Evolutionary conservation across 148 eudicot species (phyloP), one percentile per base, ranked within the genome.

Genomic region (Chenopodium suecicum): DNA sequence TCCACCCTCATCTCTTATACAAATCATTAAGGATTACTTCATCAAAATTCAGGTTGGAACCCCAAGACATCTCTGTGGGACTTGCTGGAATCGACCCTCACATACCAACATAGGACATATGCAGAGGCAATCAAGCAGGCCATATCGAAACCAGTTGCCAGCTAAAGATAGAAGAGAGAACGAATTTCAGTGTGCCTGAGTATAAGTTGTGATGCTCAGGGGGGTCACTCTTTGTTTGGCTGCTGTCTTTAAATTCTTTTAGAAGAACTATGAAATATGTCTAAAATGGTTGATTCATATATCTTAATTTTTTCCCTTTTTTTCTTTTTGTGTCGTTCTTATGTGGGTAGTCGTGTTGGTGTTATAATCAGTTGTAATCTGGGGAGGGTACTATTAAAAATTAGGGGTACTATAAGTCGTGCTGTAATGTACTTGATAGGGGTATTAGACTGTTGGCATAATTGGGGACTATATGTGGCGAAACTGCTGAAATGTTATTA

Each of bases 31-130:
- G 13, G 37, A 37, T 41, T 16, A n/a, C n/a, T 29, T 22, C 70
- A 9, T 62, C 9, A 16, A 13, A 79, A 29, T 64, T 64, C 64
- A 95, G 98, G 94, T 75, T 95, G 98, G 98, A 91, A 95, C 80
- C 98, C 98, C 0, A 95, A 93, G 84, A 95, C 98, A n/a, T 95
- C 98, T 7, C 94, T 95, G 8, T 95, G 98, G 98, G 98, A 95
- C 86, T 88, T 95, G 92, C 98, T 95, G 25, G 98, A 95, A 73
- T 93, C 98, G 8, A 95, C 98, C 75, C 98, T 95, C 71, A 95
- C 98, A 9, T 95, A 95, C 88, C 98, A 95, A 80, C 98, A 95
- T 87, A 91, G 92, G 94, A 93, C 98, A 29, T 95, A 95, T 63
- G 98, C 98, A 12, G 94, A 92, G 87, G 98, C 98, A 47, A 77